phyloP scores from a whole-genome alignment of 2,329 filamentous ascomycete genomes.

The Alternaria longipes region DNA sequence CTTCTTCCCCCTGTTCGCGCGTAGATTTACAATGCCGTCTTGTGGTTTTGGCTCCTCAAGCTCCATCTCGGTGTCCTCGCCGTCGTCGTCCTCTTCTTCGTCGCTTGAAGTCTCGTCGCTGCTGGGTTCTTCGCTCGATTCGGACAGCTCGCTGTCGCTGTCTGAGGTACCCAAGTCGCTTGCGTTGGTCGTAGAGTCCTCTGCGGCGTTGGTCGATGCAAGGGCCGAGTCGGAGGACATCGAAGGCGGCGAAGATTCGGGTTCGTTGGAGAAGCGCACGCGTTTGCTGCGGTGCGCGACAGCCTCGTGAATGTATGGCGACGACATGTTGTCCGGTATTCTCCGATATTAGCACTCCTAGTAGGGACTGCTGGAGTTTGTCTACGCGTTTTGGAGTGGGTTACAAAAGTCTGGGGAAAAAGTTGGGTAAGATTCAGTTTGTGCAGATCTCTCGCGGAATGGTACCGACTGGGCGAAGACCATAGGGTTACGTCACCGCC shows the following conservation, averaged over 20 bases:
- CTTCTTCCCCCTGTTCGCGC: constrained; percentile 43
- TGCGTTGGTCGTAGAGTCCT: constrained; percentile 26
- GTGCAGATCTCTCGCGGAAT: constrained; percentile 18
- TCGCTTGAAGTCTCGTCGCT: constrained; percentile 48
- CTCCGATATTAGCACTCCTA: neutral
- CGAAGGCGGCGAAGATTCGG: constrained; percentile 34
- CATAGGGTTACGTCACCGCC: constrained; percentile 17
- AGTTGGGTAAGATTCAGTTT: constrained; percentile 21
- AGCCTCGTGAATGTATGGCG: constrained; percentile 18
- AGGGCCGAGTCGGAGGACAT: constrained; percentile 31
- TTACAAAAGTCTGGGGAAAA: constrained; percentile 14
- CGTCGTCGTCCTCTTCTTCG: constrained; percentile 30
- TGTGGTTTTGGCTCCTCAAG: constrained; percentile 12
- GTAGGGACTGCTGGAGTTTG: neutral
- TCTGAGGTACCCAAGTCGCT: constrained; percentile 32
- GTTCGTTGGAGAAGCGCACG: constrained; percentile 30
- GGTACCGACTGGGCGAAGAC: constrained; percentile 17
- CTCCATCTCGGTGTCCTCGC: constrained; percentile 22
- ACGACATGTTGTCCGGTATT: constrained; percentile 19
- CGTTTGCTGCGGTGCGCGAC: constrained; percentile 34
- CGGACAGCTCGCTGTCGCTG: constrained; percentile 41
- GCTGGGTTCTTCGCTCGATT: constrained; percentile 51
- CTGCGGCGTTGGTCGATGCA: constrained; percentile 26
- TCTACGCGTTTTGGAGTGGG: constrained; percentile 16
- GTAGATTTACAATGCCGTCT: constrained; percentile 37